Percentiles rank a stretch among this genome's conserved stretches.
phyloP scores from a whole-genome alignment of 75 land plant species.

The Pseudotsuga menziesii region DNA sequence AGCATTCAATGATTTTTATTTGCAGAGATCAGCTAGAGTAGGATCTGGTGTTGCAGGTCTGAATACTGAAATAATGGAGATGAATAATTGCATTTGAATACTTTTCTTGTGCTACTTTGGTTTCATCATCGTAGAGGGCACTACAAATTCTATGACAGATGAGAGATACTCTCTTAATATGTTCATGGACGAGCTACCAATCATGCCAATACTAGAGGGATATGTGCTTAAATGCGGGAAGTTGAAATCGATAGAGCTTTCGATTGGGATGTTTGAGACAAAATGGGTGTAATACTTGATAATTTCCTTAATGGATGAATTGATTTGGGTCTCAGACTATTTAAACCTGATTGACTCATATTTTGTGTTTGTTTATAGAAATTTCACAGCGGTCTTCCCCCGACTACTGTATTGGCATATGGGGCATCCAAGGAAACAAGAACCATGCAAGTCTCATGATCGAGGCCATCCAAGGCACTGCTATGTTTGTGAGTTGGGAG shows the following conservation, averaged over 20 bases:
- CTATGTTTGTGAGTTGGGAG: slow-evolving; percentile 44
- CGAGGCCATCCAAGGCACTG: slow-evolving; percentile 42
- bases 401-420: slow-evolving; percentile 54
- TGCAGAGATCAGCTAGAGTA: no score
- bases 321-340: background rate
- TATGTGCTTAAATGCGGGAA: background rate
- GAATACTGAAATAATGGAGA: no score
- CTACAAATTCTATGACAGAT: background rate
- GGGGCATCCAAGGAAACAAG: slow-evolving; percentile 41
- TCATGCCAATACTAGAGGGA: slow-evolving; percentile 31
- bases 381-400: slow-evolving; percentile 66
- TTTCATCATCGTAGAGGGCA: no score
- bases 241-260: slow-evolving; percentile 12
- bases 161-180: slow-evolving; percentile 3
- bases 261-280: slow-evolving; percentile 32
- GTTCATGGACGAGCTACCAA: slow-evolving; percentile 38
- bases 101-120: no score
- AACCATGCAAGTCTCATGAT: slow-evolving; percentile 66
- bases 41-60: no score
- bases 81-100: no score
- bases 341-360: background rate
- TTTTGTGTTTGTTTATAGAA: slow-evolving; percentile 23
- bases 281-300: slow-evolving; percentile 18
- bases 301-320: background rate
- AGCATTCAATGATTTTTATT: no score